Evolutionary conservation across 2,329 filamentous ascomycete species (phyloP).

Genomic region (Colletotrichum simmondsii): DNA sequence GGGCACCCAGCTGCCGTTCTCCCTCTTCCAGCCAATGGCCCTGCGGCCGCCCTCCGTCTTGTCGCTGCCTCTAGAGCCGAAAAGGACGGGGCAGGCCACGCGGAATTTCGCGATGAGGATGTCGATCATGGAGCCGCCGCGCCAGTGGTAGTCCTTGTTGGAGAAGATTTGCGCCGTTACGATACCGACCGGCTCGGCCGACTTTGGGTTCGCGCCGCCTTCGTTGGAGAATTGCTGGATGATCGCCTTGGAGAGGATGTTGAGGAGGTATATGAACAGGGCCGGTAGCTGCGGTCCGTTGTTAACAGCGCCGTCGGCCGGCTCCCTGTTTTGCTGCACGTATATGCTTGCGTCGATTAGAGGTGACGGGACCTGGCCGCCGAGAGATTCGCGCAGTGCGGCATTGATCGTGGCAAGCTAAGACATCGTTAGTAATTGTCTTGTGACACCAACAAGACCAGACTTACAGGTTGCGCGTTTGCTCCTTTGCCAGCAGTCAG

Average conservation of each 20-base stretch:
- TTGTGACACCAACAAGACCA: background rate
- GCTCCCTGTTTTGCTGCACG: constrained; percentile 57
- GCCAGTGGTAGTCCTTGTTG: constrained; percentile 72
- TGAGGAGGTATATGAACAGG: constrained; percentile 79
- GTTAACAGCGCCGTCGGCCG: constrained; percentile 59
- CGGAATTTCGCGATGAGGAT: constrained; percentile 89
- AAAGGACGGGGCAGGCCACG: constrained; percentile 83
- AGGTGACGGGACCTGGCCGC: constrained; percentile 61
- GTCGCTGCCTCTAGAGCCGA: constrained; percentile 83
- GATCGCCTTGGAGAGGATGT: constrained; percentile 79
- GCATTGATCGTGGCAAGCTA: constrained; percentile 58
- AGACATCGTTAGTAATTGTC: constrained; percentile 23
- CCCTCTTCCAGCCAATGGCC: constrained; percentile 79
- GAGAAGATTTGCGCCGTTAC: constrained; percentile 81
- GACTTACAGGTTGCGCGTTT: constrained; percentile 59
- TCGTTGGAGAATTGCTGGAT: constrained; percentile 77
- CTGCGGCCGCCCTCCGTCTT: constrained; percentile 74
- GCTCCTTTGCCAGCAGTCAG: constrained; percentile 72
- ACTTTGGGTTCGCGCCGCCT: constrained; percentile 70
- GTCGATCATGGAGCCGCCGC: constrained; percentile 77
- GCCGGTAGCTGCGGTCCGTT: constrained; percentile 69
- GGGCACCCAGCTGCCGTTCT: constrained; percentile 68
- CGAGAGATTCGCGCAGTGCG: constrained; percentile 64
- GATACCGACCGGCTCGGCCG: constrained; percentile 84
- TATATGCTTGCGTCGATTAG: constrained; percentile 66